Base-by-base conservation (phyloP, 1,284 basidiomycete genomes). In the Microbotryum silenes-acaulis region DNA sequence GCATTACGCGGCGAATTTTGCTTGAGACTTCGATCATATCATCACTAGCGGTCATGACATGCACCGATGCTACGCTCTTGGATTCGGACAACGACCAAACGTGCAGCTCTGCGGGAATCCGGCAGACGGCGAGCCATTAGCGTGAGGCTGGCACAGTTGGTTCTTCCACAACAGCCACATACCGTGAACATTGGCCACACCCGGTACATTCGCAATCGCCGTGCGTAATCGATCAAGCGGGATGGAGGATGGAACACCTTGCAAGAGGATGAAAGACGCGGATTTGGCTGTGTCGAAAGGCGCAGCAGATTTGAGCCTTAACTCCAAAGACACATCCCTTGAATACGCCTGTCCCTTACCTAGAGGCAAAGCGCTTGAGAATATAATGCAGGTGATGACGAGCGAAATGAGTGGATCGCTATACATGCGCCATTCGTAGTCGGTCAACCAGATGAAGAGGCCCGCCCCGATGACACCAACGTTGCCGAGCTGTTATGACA, bases 391-490 rank as follows among this genome's bases (percentile, higher is more conserved):
- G 8, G 96, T 94, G 77, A 98, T 98, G 59, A 97, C 80, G 72
- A 99, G 82, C 74, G 89, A 92, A 76, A 99, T 92, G 47, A 87
- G 76, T 0, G 96, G 96, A 76, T 99, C 96, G 69, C 86, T 91
- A 79, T 94, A 97, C 74, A 86, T 88, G 29, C 62, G 60, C 79
- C 82, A 88, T 64, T 77, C 77, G 85, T 86, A 89, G 25, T 80
- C 76, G 1, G 86, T 83, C 55, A 88, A 81, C 91, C 90, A 92
- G 72, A 97, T 94, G 73, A 96, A 79, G 12, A 97, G 81, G 67
- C 96, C 96, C 6, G 93, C 89, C 31, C 86, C 84, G 65, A 99
- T 97, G 66, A 99, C 96, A 64, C 96, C 96, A 65, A 97, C 88
- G 75, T 99, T 98, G 61, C 96, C 94, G 48, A 97, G 81, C 27